These are phyloP conservation scores for Helotiales sp. DNA, from an alignment of 2,329 filamentous ascomycete genomes.

Conservation along the genomic window DNA sequence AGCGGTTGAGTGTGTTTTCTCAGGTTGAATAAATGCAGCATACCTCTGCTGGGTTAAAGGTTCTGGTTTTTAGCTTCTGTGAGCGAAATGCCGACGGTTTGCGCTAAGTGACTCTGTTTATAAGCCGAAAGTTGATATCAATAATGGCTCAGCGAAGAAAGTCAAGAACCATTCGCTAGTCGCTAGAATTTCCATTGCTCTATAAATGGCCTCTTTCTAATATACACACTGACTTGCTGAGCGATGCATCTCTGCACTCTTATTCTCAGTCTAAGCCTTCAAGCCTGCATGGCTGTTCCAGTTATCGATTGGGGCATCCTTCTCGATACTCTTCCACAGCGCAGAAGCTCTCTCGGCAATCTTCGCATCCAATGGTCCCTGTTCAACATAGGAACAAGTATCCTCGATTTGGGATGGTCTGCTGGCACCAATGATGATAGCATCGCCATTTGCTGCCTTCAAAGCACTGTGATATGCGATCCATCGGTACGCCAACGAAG, in stretches of 20 bases:
- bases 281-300: slow-evolving; percentile 12
- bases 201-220: not conserved
- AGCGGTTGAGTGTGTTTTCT: too few species aligned
- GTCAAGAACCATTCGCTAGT: not conserved
- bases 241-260: too few species aligned
- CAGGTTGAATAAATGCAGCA: too few species aligned
- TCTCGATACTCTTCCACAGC: slow-evolving; percentile 39
- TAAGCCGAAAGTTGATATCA: not conserved
- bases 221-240: not conserved
- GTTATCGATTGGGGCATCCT: slow-evolving; percentile 37
- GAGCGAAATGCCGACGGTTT: too few species aligned
- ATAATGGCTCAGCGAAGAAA: not conserved
- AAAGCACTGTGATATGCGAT: slow-evolving; percentile 41
- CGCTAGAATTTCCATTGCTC: not conserved
- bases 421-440: slow-evolving; percentile 41
- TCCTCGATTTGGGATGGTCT: slow-evolving; percentile 34
- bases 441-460: slow-evolving; percentile 40
- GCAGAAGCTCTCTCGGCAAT: slow-evolving; percentile 27
- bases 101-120: too few species aligned
- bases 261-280: not conserved
- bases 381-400: slow-evolving; percentile 29
- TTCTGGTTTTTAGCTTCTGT: too few species aligned
- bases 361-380: slow-evolving; percentile 34
- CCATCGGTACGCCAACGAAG: slow-evolving; percentile 47
- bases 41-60: too few species aligned